These are phyloP conservation scores for Caryopteris hybrid DNA, from an alignment of 305 asterid genomes.

Conservation along the genomic window DNA sequence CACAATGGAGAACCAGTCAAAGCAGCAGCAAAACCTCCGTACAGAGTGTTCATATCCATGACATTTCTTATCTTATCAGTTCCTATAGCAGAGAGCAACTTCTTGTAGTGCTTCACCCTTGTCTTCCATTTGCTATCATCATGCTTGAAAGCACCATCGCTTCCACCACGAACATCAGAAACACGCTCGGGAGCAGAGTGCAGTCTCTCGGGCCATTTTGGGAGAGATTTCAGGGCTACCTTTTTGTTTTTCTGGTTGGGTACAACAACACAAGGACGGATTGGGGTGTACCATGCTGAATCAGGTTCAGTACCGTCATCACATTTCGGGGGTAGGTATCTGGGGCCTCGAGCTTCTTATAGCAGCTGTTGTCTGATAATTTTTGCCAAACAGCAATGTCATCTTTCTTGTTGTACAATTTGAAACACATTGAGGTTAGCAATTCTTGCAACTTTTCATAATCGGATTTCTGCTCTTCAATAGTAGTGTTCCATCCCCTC, in stretches of 20 bases:
- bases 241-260: slow-evolving; percentile 57
- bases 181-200: slow-evolving; percentile 78
- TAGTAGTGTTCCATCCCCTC: slow-evolving; percentile 97
- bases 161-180: slow-evolving; percentile 72
- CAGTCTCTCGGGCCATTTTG: slow-evolving; percentile 85
- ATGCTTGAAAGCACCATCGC: slow-evolving; percentile 76
- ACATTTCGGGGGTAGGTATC: slow-evolving; percentile 81
- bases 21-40: slow-evolving; percentile 94
- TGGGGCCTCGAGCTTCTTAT: slow-evolving; percentile 72
- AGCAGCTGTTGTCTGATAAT: slow-evolving; percentile 57
- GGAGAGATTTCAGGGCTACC: slow-evolving; percentile 46
- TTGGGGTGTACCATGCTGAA: slow-evolving; percentile 97
- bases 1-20: slow-evolving; percentile 61
- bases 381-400: slow-evolving; percentile 99
- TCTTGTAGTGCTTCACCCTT: slow-evolving; percentile 82
- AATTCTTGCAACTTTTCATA: slow-evolving; percentile 81
- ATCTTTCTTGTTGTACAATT: slow-evolving; percentile 75
- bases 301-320: slow-evolving; percentile 95
- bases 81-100: slow-evolving; percentile 75
- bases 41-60: slow-evolving; percentile 94
- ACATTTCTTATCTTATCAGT: slow-evolving; percentile 83
- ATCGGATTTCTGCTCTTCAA: slow-evolving; percentile 79
- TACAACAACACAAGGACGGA: slow-evolving; percentile 76
- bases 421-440: slow-evolving; percentile 89
- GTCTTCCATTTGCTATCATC: slow-evolving; percentile 82